Evolutionary conservation across 2,329 filamentous ascomycete species (phyloP), one percentile per base, ranked within the genome.

Genomic region (Fusarium caatingaense): DNA sequence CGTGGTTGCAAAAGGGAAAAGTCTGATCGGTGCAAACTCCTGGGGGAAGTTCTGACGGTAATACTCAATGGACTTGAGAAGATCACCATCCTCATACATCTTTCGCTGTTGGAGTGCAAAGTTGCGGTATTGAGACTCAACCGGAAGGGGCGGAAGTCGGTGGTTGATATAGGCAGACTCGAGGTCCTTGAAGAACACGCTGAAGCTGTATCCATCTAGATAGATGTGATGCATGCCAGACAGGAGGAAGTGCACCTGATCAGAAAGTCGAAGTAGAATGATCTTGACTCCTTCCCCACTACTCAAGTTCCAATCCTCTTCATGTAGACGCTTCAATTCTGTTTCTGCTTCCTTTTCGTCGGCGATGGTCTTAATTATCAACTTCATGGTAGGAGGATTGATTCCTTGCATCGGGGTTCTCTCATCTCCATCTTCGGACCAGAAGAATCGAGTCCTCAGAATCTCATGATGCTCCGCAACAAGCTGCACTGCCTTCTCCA

Each of bases 151-250:
- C 10, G 32, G 32, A 18, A 37, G 32, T 37, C 32, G 32, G 16
- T 37, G 32, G 9, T 37, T 37, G 16, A 37, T 18, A 21, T 62
- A 56, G 15, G 51, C 51, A 2, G 13, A 27, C 27, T 56, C 51
- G 6, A 62, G 51, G 18, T 62, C 59, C 8, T 50, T 21, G 23
- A 34, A 50, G 8, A 62, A n/a, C 2, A 56, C 27, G 10, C 51
- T 37, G 20, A 56, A 34, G 49, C 56, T 64, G 34, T 49, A 48
- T 8, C 61, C 61, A 13, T 64, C 61, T 2, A 48, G 28, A 6
- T 40, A 40, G 21, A 64, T 60, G 45, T 64, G 61, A 20, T 64
- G 61, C 30, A 48, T 49, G 8, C 42, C 42, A 16, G 55, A 25
- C 5, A 64, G 10, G 16, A 64, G 56, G 8, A 41, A 61, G 23